Conservation (phyloP, 345 rosid species). For the Murraya koenigii region DNA sequence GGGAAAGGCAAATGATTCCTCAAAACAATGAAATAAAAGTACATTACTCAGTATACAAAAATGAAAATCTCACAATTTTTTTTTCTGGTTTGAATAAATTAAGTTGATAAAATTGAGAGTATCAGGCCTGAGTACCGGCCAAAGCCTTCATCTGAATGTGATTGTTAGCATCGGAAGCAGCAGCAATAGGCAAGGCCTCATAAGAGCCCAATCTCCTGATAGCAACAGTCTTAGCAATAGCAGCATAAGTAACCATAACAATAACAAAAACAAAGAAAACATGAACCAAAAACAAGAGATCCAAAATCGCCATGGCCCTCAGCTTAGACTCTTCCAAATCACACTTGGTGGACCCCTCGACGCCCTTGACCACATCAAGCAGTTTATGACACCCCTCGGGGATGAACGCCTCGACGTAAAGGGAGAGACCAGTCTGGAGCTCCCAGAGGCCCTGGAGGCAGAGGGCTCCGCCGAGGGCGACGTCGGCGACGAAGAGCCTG, state of each 20-base stretch:
- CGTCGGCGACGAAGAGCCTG: constrained; percentile 65
- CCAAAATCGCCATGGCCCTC: constrained; percentile 81
- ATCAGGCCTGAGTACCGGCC: constrained; percentile 77
- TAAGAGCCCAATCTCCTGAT: constrained; percentile 64
- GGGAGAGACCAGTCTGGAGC: constrained; percentile 82
- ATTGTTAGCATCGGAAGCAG: constrained; percentile 37
- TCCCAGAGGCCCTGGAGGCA: constrained; percentile 89
- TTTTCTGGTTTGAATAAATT: background rate
- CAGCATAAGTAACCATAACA: constrained; percentile 52
- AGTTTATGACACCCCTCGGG: constrained; percentile 85
- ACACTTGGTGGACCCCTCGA: constrained; percentile 84
- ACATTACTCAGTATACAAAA: constrained; percentile 6
- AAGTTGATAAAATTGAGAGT: background rate
- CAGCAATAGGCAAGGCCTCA: constrained; percentile 63
- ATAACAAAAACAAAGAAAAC: constrained; percentile 60
- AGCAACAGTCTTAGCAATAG: constrained; percentile 49
- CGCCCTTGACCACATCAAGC: constrained; percentile 71
- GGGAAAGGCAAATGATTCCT: background rate
- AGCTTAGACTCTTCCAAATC: constrained; percentile 72
- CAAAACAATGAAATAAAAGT: background rate
- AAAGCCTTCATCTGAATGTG: constrained; percentile 85
- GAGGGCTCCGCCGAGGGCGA: constrained; percentile 60
- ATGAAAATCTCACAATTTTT: background rate
- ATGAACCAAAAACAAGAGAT: constrained; percentile 69
- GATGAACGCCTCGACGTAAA: constrained; percentile 79